Percentiles rank a stretch among this genome's conserved stretches.
These are phyloP conservation scores for Picochlorum sp. DNA, from an alignment of 139 green algal genomes.

Conservation along the genomic window DNA sequence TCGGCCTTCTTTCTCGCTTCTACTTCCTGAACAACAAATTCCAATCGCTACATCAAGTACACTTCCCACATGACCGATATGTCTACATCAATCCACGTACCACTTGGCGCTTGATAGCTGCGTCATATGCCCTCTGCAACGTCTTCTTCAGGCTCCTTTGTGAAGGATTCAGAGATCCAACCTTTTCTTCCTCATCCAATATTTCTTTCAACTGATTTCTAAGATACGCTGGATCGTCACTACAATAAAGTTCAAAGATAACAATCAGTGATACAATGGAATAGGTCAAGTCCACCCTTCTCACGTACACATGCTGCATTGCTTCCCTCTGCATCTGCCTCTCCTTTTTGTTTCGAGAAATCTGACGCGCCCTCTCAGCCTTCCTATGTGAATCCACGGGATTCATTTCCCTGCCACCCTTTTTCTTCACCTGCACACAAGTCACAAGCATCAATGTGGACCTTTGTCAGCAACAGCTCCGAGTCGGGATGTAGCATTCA, in stretches of 20 bases:
- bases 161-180: constrained; percentile 44
- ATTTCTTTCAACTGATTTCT: constrained; percentile 59
- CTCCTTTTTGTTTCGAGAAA: constrained; percentile 77
- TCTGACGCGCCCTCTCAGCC: constrained; percentile 68
- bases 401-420: constrained; percentile 35
- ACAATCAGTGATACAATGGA: too few relatives aligned
- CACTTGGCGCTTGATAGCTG: constrained; percentile 66
- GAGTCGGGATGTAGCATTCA: too few relatives aligned
- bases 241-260: constrained; percentile 2
- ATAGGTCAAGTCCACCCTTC: too few relatives aligned
- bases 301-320: constrained; percentile 13
- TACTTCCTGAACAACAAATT: too few relatives aligned
- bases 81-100: constrained; percentile 18
- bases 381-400: constrained; percentile 52
- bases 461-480: too few relatives aligned
- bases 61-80: not conserved
- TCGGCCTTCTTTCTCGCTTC: too few relatives aligned
- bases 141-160: constrained; percentile 73
- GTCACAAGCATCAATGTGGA: not conserved
- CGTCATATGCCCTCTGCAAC: constrained; percentile 72
- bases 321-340: constrained; percentile 68
- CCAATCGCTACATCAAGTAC: not conserved
- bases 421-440: constrained; percentile 46
- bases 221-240: constrained; percentile 27
- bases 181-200: constrained; percentile 65